Evolutionary conservation across 169 alveolate species (phyloP), one percentile per base, ranked within the genome.

Genomic region (Plasmodium ovale): DNA sequence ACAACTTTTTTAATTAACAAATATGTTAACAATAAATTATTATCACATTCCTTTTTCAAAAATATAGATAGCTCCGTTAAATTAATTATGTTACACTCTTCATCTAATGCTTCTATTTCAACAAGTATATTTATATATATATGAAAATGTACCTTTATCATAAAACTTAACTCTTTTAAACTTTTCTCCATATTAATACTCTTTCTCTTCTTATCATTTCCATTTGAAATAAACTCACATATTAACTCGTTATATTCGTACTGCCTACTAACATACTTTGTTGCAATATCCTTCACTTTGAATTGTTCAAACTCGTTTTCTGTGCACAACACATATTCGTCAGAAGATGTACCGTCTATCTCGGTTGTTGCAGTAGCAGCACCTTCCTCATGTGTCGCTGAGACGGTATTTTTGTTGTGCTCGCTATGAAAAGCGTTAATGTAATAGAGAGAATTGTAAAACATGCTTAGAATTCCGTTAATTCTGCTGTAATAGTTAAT

Each of bases 1-100:
- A 82, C 12, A n/a, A 82, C 70, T 54, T 53, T 65, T 49, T 82
- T 82, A 23, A 65, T 69, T 51, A 82, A 51, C 59, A 92, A 65
- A 39, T 73, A 73, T 23, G 95, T 72, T 54, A 93, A 27, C 14
- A 93, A 25, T 14, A 93, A 53, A 71, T 93, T 93, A 56, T 87
- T 90, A 47, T 94, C 95, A 53, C 82, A 93, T 21, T 84, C 82
- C 29, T 85, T 91, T 60, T 93, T 71, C 19, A 92, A 89, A 29
- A 93, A 73, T 49, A 93, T 51, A 27, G 95, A 85, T 42, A 92
- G 70, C 51, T 92, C 96, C 54, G 92, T 92, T 59, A 94, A 89
- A 42, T 93, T 93, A 23, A 85, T 68, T 60, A 92, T 68, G 29
- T 87, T 67, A 10, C 96, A 92, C 19, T 89, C 84, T 19, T 74